Evolutionary conservation across 371 early-diverging fungal genomes (phyloP), one percentile per base, ranked within the genome.

Genomic region (Mortierella sp.): DNA sequence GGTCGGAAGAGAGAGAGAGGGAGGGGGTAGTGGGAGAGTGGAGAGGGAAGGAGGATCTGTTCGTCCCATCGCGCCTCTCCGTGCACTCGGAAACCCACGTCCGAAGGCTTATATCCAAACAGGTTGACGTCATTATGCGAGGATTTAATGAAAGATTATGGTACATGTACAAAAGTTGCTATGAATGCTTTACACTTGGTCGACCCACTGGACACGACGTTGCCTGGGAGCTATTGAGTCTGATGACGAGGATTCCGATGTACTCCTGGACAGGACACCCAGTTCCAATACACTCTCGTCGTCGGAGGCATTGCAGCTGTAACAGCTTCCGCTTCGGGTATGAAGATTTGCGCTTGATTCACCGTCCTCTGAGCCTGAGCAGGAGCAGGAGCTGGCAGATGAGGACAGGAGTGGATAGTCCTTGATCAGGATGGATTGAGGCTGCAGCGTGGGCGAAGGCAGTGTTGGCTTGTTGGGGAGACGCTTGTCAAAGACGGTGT

Each of bases 371-470:
- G 62, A n/a, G n/a, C n/a, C n/a, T n/a, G n/a, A n/a, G n/a, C n/a
- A n/a, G n/a, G n/a, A n/a, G n/a, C n/a, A n/a, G n/a, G n/a, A n/a
- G n/a, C n/a, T n/a, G n/a, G n/a, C n/a, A n/a, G n/a, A n/a, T 16
- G 60, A 29, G 17, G 34, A 14, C 13, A 48, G 45, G 19, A 31
- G 41, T 8, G 59, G 24, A 10, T 12, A 29, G 16, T 60, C 65
- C 49, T 73, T 66, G 63, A 73, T 49, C 31, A 73, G 48, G 60
- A 73, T 73, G 27, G 73, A 73, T 21, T 57, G 63, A 4, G 60
- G 73, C 17, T 14, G 13, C n/a, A 67, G 25, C 31, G 67, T 49
- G 13, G 63, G 62, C 17, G 67, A 54, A 17, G 73, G 73, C 37
- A 73, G 45, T 12, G 39, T 29, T 1, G 73, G 73, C 41, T 67